Conservation (phyloP, 208 protist genomes). For the Trypanosoma melophagium region DNA sequence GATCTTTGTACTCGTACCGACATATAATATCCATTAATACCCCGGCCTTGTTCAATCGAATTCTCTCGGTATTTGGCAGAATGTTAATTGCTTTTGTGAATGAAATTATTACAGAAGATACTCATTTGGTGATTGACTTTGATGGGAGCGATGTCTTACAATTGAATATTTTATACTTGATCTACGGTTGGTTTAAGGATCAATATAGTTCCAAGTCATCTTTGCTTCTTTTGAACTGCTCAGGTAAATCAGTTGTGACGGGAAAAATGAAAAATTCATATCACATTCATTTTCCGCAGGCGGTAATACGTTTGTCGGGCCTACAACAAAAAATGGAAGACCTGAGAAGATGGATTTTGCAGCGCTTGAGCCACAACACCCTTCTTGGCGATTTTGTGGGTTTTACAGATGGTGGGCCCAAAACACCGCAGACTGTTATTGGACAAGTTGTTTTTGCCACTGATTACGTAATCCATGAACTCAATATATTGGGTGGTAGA, state of each 20-base stretch:
- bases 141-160: conserved; percentile 45
- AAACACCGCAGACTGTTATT: neutral
- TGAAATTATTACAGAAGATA: conserved; percentile 53
- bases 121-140: conserved; percentile 58
- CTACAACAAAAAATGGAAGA: conserved; percentile 29
- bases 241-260: conserved; percentile 41
- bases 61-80: conserved; percentile 38
- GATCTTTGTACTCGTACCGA: conserved; percentile 54
- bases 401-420: neutral
- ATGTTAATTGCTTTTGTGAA: conserved; percentile 50
- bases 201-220: conserved; percentile 30
- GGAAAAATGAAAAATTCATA: conserved; percentile 54
- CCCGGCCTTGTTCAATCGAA: conserved; percentile 46
- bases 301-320: conserved; percentile 30
- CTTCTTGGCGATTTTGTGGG: conserved; percentile 18
- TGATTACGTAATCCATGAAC: neutral
- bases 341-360: conserved; percentile 26
- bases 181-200: conserved; percentile 44
- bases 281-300: conserved; percentile 71
- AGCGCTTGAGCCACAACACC: neutral
- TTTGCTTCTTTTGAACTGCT: conserved; percentile 49
- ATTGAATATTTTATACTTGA: conserved; percentile 34
- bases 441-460: conserved; percentile 15
- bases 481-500: neutral
- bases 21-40: conserved; percentile 38